Evolutionary conservation across 2,329 filamentous ascomycete genomes (phyloP).

Genomic region (Fusarium sambucinum): DNA sequence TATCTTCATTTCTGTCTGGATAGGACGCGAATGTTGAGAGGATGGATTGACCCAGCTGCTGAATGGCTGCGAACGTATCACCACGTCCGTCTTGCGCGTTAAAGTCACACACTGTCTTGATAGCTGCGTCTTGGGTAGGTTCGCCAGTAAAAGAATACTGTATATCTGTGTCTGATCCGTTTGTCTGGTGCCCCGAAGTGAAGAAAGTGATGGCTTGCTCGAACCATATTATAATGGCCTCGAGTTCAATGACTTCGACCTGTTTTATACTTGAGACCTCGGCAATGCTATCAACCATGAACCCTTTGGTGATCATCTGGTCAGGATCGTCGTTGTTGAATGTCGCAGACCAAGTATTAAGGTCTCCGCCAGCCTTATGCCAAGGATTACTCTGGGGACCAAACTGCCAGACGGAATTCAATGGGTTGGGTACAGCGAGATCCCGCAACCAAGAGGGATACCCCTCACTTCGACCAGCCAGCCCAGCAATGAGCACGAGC

Average conservation of each 20-base stretch:
- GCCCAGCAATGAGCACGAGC: background rate
- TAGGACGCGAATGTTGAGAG: fast-evolving
- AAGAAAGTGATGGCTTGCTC: background rate
- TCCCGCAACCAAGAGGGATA: conserved; percentile 23
- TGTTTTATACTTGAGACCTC: background rate
- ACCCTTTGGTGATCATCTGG: background rate
- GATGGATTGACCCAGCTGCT: fast-evolving
- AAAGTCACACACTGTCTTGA: background rate
- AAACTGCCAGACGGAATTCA: background rate
- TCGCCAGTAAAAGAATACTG: background rate
- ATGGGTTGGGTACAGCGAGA: background rate
- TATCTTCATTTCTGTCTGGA: fast-evolving
- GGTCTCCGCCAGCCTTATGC: background rate
- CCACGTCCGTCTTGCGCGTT: background rate
- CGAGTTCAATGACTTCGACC: fast-evolving
- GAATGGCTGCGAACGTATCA: fast-evolving
- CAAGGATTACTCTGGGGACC: background rate
- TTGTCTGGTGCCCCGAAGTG: fast-evolving
- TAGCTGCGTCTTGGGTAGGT: background rate
- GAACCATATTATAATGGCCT: fast-evolving
- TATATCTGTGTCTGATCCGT: fast-evolving
- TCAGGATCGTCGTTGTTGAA: background rate
- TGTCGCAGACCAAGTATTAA: background rate
- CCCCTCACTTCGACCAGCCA: background rate
- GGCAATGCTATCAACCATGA: background rate